Evolutionary conservation across 257 asterid genomes (phyloP).

Genomic region (Gardenia jasminoides): DNA sequence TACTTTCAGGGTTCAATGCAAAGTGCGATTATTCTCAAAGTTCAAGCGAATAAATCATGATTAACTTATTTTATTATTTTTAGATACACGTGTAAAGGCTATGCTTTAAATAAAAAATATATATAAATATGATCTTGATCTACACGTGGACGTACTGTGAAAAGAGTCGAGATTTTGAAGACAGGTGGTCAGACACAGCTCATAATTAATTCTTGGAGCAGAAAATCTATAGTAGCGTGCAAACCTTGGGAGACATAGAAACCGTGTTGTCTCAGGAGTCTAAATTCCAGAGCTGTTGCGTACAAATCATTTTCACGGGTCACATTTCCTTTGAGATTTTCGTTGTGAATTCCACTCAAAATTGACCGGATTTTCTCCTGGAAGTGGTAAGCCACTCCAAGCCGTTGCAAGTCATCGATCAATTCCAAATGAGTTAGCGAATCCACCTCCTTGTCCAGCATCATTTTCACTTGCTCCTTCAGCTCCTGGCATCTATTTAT

Average conservation of each 20-base stretch:
- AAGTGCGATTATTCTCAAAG: too few relatives aligned
- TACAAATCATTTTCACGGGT: not conserved
- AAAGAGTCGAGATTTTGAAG: too few relatives aligned
- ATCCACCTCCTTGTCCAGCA: not conserved
- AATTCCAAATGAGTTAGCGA: not conserved
- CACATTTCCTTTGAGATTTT: not conserved
- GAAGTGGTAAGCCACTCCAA: constrained; percentile 11
- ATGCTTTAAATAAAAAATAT: too few relatives aligned
- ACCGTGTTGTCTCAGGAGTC: constrained; percentile 20
- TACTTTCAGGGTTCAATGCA: too few relatives aligned
- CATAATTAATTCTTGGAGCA: too few relatives aligned
- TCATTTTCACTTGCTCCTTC: constrained; percentile 4
- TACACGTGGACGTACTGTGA: too few relatives aligned
- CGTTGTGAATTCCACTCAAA: not conserved
- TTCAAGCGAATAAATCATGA: too few relatives aligned
- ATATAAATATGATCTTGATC: too few relatives aligned
- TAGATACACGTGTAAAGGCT: too few relatives aligned
- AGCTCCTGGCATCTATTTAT: not conserved
- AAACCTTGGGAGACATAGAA: constrained; percentile 18
- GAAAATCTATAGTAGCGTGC: not conserved
- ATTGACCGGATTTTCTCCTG: not conserved
- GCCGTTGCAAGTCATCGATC: constrained; percentile 11
- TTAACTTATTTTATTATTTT: too few relatives aligned
- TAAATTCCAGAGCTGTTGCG: too few relatives aligned
- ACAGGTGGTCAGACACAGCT: too few relatives aligned